A percentile compares a stretch with the other conserved stretches of the same genome.
Conservation (phyloP, 108 stramenopile genomes). For the Ochromonas danica region DNA sequence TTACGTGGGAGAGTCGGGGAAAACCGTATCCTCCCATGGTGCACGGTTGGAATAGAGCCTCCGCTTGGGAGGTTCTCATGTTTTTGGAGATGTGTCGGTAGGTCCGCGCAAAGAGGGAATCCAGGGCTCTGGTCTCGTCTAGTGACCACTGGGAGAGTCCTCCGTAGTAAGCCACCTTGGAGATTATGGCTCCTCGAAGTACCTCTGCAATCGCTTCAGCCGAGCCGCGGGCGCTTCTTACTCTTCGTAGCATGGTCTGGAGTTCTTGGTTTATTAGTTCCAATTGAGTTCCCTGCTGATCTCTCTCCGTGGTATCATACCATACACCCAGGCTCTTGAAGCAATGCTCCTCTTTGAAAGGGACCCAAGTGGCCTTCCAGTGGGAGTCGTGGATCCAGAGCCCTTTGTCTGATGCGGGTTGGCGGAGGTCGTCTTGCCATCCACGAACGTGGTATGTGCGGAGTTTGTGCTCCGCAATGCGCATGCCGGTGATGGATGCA, state of each 20-base stretch:
- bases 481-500: conserved; percentile 8
- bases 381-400: conserved; percentile 13
- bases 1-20: conserved; percentile 13
- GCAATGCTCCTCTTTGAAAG: conserved; percentile 15
- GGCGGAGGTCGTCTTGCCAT: conserved; percentile 12
- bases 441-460: conserved; percentile 13
- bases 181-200: conserved; percentile 15
- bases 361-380: conserved; percentile 12
- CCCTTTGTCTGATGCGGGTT: conserved; percentile 13
- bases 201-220: conserved; percentile 13
- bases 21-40: conserved; percentile 14
- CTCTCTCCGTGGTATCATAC: conserved; percentile 14
- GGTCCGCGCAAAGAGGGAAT: conserved; percentile 13
- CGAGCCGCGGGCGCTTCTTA: conserved; percentile 12
- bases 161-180: conserved; percentile 13
- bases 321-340: conserved; percentile 14
- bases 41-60: conserved; percentile 13
- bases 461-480: conserved; percentile 13
- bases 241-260: conserved; percentile 13
- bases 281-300: conserved; percentile 15
- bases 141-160: conserved; percentile 13
- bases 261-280: conserved; percentile 17
- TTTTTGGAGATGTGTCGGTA: conserved; percentile 15
- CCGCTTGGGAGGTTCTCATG: conserved; percentile 13
- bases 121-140: conserved; percentile 12